These are phyloP conservation scores for Aspergillus candidus DNA, from an alignment of 2,329 filamentous ascomycete species.

Conservation along the genomic window DNA sequence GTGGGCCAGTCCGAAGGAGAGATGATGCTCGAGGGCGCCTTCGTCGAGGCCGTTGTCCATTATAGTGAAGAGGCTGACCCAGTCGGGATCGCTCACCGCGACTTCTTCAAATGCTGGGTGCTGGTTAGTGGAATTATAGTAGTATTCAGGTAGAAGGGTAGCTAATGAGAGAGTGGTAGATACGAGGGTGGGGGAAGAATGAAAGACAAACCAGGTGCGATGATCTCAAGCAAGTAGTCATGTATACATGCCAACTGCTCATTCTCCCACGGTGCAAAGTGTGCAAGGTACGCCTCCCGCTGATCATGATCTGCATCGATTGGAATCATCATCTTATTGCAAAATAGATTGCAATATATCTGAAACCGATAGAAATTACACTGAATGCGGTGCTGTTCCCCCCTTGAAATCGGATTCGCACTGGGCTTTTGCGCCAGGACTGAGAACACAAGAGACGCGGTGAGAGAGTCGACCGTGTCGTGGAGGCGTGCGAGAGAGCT, in stretches of 20 bases:
- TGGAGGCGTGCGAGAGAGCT: background rate
- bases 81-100: too few relatives aligned
- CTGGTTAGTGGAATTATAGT: too few relatives aligned
- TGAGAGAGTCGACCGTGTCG: background rate
- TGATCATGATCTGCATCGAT: too few relatives aligned
- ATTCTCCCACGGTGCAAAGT: constrained; percentile 2
- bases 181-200: background rate
- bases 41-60: too few relatives aligned
- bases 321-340: background rate
- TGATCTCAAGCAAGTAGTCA: background rate
- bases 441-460: background rate
- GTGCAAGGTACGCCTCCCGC: background rate
- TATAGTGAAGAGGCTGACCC: too few relatives aligned
- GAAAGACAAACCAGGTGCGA: background rate
- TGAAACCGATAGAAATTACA: constrained; percentile 1
- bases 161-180: too few relatives aligned
- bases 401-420: background rate
- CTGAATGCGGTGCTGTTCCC: background rate
- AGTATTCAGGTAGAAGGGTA: too few relatives aligned
- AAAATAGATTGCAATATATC: background rate
- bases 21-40: too few relatives aligned
- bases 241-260: background rate
- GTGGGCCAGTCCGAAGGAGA: too few relatives aligned
- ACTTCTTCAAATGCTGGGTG: too few relatives aligned
- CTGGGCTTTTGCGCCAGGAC: background rate